Percentiles rank a stretch among this genome's conserved stretches.
These are phyloP conservation scores for Gigaspora rosea DNA, from an alignment of 192 early-diverging fungal genomes.

Conservation along the genomic window DNA sequence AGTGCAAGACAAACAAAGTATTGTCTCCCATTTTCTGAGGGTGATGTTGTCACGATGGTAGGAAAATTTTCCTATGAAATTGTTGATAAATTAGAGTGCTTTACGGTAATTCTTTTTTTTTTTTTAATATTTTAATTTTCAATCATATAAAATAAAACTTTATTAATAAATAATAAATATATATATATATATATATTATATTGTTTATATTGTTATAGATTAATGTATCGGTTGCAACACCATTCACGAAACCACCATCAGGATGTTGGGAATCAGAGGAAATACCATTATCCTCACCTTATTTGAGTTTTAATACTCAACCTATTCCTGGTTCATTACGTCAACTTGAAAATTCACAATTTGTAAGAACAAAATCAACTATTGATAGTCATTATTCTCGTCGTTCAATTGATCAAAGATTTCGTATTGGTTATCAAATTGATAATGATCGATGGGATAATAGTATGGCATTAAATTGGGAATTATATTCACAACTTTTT, in stretches of 20 bases:
- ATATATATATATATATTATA: background rate
- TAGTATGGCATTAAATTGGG: constrained; percentile 10
- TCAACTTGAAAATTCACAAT: constrained; percentile 17
- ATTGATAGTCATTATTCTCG: background rate
- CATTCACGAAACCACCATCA: background rate
- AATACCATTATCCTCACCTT: constrained; percentile 4
- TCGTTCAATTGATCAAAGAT: background rate
- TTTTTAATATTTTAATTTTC: background rate
- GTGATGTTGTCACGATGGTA: constrained; percentile 14
- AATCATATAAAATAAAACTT: background rate
- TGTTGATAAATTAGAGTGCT: constrained; percentile 9
- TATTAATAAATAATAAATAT: background rate
- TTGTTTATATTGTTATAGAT: background rate
- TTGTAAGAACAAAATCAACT: constrained; percentile 14
- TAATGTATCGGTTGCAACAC: background rate
- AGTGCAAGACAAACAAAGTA: constrained; percentile 7
- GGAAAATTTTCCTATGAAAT: constrained; percentile 18
- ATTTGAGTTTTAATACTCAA: constrained; percentile 16
- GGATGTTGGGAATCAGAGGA: constrained; percentile 20
- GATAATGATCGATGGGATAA: constrained; percentile 9
- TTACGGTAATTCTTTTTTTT: background rate
- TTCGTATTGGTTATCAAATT: constrained; percentile 18
- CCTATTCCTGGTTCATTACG: constrained; percentile 16
- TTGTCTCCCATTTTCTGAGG: constrained; percentile 11
- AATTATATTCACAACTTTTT: constrained; percentile 15